Percentiles rank a stretch among this genome's conserved stretches.
These are phyloP conservation scores for Deinandra increscens DNA, from an alignment of 129 eudicot genomes.

Conservation along the genomic window DNA sequence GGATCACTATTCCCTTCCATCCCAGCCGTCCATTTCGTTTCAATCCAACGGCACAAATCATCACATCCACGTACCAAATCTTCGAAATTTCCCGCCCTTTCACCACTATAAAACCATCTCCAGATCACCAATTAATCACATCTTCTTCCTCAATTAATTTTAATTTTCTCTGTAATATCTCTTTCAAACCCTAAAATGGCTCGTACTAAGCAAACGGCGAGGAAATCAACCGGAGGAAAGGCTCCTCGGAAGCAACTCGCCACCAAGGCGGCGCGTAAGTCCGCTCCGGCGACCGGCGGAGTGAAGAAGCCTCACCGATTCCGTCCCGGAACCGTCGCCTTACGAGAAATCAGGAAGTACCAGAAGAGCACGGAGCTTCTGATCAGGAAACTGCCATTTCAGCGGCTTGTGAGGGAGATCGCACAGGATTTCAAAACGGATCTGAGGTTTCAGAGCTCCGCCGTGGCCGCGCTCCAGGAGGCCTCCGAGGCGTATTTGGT, in stretches of 20 bases:
- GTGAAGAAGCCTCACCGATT: neutral
- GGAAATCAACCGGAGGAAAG: conserved; percentile 1
- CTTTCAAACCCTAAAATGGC: neutral
- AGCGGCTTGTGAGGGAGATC: neutral
- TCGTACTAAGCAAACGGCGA: neutral
- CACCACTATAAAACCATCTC: neutral
- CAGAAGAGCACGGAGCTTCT: neutral
- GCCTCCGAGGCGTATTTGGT: neutral
- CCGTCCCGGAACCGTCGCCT: neutral
- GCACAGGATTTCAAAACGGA: neutral
- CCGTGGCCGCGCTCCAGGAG: neutral
- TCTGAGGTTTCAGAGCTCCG: neutral
- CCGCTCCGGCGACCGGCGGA: neutral
- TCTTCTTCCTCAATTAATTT: too few relatives aligned
- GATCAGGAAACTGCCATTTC: neutral
- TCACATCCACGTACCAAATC: neutral
- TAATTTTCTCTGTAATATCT: too few relatives aligned
- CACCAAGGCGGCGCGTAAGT: neutral
- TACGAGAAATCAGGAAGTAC: neutral
- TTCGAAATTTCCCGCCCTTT: neutral
- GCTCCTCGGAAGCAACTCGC: neutral
- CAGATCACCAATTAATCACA: too few relatives aligned
- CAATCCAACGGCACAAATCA: neutral
- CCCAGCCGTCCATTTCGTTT: neutral
- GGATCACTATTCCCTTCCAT: neutral